Percentiles rank a stretch among this genome's conserved stretches.
phyloP scores from a whole-genome alignment of 345 rosid genomes.

The Boechera retrofracta region DNA sequence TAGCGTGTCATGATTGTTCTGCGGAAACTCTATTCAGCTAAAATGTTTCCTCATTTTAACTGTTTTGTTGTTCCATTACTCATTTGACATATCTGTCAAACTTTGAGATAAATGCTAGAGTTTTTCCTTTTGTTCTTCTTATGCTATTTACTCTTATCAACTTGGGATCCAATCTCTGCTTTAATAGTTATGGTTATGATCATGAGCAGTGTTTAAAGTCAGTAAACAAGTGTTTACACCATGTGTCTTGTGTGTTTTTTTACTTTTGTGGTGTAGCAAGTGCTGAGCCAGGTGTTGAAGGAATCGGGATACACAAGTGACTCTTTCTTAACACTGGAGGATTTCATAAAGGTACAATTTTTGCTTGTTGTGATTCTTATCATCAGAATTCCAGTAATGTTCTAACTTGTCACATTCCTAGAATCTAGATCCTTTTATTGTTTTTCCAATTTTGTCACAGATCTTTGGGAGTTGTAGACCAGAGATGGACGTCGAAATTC shows the following conservation, averaged over 20 bases:
- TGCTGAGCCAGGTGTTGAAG: constrained; percentile 67
- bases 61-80: background rate
- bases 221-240: background rate
- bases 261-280: constrained; percentile 61
- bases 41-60: background rate
- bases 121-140: background rate
- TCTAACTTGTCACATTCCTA: background rate
- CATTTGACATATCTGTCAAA: background rate
- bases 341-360: constrained; percentile 67
- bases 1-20: background rate
- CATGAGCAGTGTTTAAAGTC: constrained; percentile 1
- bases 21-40: background rate
- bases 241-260: constrained; percentile 15
- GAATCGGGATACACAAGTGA: constrained; percentile 78
- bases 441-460: constrained; percentile 43
- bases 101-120: background rate
- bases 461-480: constrained; percentile 63
- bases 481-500: constrained; percentile 84
- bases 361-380: background rate
- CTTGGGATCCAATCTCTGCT: background rate
- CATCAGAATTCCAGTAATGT: background rate
- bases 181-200: constrained; percentile 14
- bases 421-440: constrained; percentile 22
- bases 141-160: background rate
- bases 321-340: constrained; percentile 58